Evolutionary conservation across 2,329 filamentous ascomycete species (phyloP), one percentile per base, ranked within the genome.

Genomic region (Cladosporium cucumerinum): DNA sequence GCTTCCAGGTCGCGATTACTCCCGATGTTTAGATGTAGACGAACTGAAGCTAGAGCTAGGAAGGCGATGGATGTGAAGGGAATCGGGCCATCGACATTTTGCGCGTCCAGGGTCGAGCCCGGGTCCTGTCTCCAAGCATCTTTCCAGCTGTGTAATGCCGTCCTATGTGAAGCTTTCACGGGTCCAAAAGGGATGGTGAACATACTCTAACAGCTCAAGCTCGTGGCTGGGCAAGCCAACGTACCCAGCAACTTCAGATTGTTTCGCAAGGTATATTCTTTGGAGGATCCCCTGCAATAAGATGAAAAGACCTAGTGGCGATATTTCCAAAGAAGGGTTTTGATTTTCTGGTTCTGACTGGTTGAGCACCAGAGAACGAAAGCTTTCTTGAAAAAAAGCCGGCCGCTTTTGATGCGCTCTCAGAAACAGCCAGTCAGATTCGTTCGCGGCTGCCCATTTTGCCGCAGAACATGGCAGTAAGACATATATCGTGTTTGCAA

Each of bases 41-140:
- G 78, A 0, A 81, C 77, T 64, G 82, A 83, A 0, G 81, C 81
- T 0, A 83, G 75, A 0, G 78, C 78, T 0, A 82, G 73, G 0
- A 83, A 74, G 0, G 81, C 79, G 57, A 78, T 82, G 2, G 81
- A 82, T 0, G 80, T 83, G 65, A 77, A 77, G 0, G 75, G 74
- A 5, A 77, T 74, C 0, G 76, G 76, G 0, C 76, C 75, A 52
- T 74, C 76, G 16, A 74, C 72, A 57, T 77, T 76, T 55, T 75
- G 75, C 1, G 75, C 75, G 48, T 78, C 76, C 0, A 77, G 69
- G 16, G 73, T 76, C 0, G 74, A 76, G 64, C 77, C 75, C 1
- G 75, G 74, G 1, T 74, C 73, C 34, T 74, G 73, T 60, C 74
- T 73, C 74, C 75, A 77, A 6, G 74, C 66, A 0, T 72, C 73